Conservation (phyloP, 768 basidiomycete species). For the Auricularia auricula-judae region DNA sequence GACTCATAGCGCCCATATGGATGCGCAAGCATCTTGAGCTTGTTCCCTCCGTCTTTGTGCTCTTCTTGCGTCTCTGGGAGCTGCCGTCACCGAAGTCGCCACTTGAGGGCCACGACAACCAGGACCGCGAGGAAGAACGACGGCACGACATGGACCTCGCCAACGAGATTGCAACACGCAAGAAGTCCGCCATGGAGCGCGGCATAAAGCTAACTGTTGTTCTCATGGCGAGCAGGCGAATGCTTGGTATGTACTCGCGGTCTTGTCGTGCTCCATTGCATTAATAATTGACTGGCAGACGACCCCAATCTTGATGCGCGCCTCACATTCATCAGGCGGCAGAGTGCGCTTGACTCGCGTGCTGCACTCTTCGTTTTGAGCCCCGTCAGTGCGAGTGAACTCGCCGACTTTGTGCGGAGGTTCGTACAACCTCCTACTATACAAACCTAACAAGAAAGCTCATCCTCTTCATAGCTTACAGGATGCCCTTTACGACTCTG, state of each 20-base stretch:
- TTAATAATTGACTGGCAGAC: constrained; percentile 34
- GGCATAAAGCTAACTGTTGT: constrained; percentile 93
- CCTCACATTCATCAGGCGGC: constrained; percentile 76
- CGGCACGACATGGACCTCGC: constrained; percentile 66
- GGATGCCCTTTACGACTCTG: constrained; percentile 78
- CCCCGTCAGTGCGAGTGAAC: constrained; percentile 76
- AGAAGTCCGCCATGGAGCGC: constrained; percentile 70
- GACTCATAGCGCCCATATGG: constrained; percentile 96
- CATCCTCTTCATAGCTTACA: constrained; percentile 46
- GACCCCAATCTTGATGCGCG: constrained; percentile 75
- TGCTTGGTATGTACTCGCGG: constrained; percentile 54
- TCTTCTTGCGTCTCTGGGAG: constrained; percentile 81
- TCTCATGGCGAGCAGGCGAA: constrained; percentile 73
- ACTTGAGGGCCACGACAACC: constrained; percentile 18
- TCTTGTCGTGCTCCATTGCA: background rate
- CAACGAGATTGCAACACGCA: constrained; percentile 65
- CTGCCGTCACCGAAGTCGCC: constrained; percentile 32
- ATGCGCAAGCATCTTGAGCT: constrained; percentile 90
- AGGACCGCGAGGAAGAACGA: constrained; percentile 48
- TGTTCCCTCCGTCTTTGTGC: constrained; percentile 85
- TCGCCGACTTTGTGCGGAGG: constrained; percentile 85
- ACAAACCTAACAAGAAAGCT: background rate
- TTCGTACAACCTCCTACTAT: constrained; percentile 15
- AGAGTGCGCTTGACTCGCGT: constrained; percentile 81
- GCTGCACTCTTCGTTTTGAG: constrained; percentile 92